Conservation (phyloP, 1,284 basidiomycete genomes). For the Puccinia triticina region DNA sequence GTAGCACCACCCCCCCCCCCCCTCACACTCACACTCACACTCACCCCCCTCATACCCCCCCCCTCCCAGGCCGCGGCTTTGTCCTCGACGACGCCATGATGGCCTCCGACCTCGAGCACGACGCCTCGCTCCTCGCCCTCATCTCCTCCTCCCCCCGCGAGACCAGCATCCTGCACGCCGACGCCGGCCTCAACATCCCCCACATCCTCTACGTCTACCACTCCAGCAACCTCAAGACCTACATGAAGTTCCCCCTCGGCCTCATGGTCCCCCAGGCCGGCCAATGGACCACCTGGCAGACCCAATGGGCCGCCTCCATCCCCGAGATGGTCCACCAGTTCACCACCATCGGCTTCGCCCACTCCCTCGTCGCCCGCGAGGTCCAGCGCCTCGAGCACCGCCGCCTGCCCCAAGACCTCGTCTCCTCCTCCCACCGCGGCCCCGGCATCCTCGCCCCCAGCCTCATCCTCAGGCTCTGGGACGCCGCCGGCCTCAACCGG, state of each 20-base stretch:
- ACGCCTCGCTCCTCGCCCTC: conserved; percentile 7
- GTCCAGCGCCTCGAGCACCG: conserved; percentile 18
- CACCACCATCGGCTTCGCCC: conserved; percentile 27
- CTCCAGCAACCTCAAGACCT: neutral
- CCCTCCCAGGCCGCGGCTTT: neutral
- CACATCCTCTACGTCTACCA: conserved; percentile 39
- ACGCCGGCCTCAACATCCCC: conserved; percentile 23
- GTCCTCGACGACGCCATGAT: conserved; percentile 26
- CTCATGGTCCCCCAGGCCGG: neutral
- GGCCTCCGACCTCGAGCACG: conserved; percentile 8
- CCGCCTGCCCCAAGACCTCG: neutral
- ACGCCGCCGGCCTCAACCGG: conserved; percentile 32
- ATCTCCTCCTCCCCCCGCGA: neutral
- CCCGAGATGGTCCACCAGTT: conserved; percentile 11
- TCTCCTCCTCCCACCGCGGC: neutral
- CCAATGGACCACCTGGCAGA: conserved; percentile 15
- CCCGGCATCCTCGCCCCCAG: conserved; percentile 24
- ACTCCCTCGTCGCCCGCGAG: neutral
- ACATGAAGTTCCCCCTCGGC: conserved; percentile 16
- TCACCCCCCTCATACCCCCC: neutral
- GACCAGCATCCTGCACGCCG: neutral
- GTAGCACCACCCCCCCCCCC: neutral
- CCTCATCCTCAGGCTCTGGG: conserved; percentile 39
- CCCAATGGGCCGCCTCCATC: neutral
- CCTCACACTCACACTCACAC: too few relatives aligned